phyloP scores from a whole-genome alignment of 164 flowering plant genomes.

The Liriodendron chinense region DNA sequence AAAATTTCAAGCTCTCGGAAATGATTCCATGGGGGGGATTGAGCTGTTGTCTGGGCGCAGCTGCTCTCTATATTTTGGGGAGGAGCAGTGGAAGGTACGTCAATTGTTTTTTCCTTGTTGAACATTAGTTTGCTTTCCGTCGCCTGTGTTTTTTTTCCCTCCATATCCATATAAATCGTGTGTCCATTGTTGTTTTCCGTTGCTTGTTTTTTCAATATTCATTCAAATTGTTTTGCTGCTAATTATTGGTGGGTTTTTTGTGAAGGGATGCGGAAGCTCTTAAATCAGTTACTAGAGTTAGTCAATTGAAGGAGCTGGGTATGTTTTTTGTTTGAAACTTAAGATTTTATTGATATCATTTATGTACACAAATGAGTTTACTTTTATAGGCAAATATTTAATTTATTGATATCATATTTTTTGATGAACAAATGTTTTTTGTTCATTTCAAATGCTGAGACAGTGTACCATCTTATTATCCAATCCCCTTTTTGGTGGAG shows the following conservation, averaged over 20 bases:
- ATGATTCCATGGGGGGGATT: slow-evolving; percentile 95
- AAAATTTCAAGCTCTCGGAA: slow-evolving; percentile 6
- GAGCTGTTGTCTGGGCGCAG: slow-evolving; percentile 88
- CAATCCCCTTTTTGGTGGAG: too few relatives aligned
- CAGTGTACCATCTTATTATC: too few relatives aligned
- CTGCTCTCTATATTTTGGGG: slow-evolving; percentile 90
- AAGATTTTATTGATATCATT: too few relatives aligned
- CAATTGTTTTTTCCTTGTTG: neutral
- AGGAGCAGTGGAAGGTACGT: slow-evolving; percentile 81
- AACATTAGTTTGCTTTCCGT: neutral
- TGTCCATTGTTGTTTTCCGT: neutral
- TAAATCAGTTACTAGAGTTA: slow-evolving; percentile 67
- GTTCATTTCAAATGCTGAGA: too few relatives aligned
- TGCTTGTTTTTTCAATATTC: slow-evolving; percentile 2
- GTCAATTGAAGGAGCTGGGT: slow-evolving; percentile 93
- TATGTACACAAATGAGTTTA: too few relatives aligned
- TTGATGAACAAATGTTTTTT: too few relatives aligned
- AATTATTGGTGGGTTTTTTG: neutral
- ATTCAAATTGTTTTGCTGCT: too few relatives aligned
- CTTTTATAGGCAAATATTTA: too few relatives aligned
- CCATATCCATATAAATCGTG: neutral
- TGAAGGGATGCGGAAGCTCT: slow-evolving; percentile 81
- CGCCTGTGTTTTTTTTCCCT: neutral
- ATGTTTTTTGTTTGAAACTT: slow-evolving; percentile 7
- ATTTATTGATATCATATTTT: too few relatives aligned